Evolutionary conservation across 1,139 yeast species (phyloP).

Genomic region (Kodamaea sp.): DNA sequence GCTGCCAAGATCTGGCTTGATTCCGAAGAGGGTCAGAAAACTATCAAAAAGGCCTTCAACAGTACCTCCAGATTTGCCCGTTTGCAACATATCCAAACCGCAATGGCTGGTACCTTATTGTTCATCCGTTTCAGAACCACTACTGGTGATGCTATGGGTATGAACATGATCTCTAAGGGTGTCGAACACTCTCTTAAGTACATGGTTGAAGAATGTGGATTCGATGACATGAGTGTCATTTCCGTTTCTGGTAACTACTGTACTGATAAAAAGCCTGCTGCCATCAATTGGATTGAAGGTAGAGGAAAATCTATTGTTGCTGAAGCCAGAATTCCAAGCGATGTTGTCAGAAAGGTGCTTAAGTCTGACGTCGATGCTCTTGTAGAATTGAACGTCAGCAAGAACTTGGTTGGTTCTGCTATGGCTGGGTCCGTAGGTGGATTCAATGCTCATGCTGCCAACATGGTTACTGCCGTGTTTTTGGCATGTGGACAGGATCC

Average conservation of each 20-base stretch:
- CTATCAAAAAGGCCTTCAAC: conserved; percentile 86
- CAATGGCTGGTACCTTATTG: conserved; percentile 90
- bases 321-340: conserved; percentile 88
- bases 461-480: conserved; percentile 88
- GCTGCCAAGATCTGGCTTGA: conserved; percentile 95
- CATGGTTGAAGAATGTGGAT: conserved; percentile 89
- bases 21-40: conserved; percentile 86
- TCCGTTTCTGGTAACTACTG: conserved; percentile 97
- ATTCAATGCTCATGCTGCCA: conserved; percentile 97
- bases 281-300: conserved; percentile 98
- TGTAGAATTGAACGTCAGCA: conserved; percentile 83
- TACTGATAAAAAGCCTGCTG: conserved; percentile 96
- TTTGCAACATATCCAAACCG: conserved; percentile 85
- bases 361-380: conserved; percentile 92
- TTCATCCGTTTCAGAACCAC: conserved; percentile 93
- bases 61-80: conserved; percentile 97
- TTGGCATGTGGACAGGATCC: conserved; percentile 99
- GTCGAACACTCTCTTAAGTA: conserved; percentile 82
- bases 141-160: conserved; percentile 99
- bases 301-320: conserved; percentile 98
- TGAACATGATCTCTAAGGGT: conserved; percentile 99
- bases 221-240: conserved; percentile 89
- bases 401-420: conserved; percentile 93
- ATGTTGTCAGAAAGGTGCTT: conserved; percentile 74
- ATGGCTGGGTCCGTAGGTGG: conserved; percentile 99